Percentiles rank a stretch among this genome's conserved stretches.
phyloP scores from a whole-genome alignment of 352 stramenopile genomes.

The Achlya hypogyna region DNA sequence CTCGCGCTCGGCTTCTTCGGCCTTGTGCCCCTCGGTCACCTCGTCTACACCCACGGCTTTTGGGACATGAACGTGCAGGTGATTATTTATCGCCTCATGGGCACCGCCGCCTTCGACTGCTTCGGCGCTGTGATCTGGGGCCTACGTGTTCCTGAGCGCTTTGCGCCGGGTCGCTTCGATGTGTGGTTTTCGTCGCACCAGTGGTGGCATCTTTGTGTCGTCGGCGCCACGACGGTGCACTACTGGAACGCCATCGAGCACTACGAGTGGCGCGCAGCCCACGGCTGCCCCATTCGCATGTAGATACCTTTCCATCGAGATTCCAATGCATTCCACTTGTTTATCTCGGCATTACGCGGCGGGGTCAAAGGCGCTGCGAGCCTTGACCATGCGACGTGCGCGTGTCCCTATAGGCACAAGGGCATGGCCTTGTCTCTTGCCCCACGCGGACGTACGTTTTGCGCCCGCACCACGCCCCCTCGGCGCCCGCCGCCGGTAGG shows the following conservation, averaged over 20 bases:
- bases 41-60: conserved; percentile 63
- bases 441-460: no score
- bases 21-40: conserved; percentile 56
- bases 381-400: no score
- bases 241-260: conserved; percentile 76
- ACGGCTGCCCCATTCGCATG: not conserved
- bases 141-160: conserved; percentile 74
- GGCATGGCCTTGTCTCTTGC: no score
- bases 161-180: conserved; percentile 77
- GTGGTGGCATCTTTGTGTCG: conserved; percentile 82
- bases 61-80: conserved; percentile 73
- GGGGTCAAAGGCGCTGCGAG: no score
- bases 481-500: no score
- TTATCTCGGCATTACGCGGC: no score
- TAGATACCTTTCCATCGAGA: not conserved
- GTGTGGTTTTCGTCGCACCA: conserved; percentile 81
- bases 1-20: conserved; percentile 74
- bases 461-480: no score
- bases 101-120: conserved; percentile 72
- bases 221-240: conserved; percentile 71
- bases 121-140: conserved; percentile 75
- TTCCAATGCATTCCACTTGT: no score
- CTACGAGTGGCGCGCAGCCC: conserved; percentile 55
- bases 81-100: conserved; percentile 65
- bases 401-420: no score